These are phyloP conservation scores for Yarrowia alimentaria DNA, from an alignment of 805 yeast species.

Conservation along the genomic window DNA sequence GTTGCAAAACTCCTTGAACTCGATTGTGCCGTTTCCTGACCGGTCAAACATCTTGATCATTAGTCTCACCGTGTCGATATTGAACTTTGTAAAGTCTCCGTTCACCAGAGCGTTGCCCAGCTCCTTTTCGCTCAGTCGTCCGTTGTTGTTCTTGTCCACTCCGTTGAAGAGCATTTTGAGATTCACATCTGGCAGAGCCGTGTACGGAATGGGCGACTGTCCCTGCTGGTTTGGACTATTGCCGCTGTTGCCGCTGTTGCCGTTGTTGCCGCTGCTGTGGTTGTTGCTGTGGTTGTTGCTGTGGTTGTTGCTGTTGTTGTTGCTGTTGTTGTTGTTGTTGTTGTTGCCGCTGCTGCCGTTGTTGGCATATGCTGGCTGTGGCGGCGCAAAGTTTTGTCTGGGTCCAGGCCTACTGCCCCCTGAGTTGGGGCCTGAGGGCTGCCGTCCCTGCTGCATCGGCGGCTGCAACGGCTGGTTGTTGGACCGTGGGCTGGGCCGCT, in stretches of 20 bases:
- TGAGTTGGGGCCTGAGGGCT: conserved; percentile 14
- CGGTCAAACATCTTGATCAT: conserved; percentile 65
- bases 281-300: conserved; percentile 10
- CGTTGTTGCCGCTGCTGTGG: neutral
- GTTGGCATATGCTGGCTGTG: too few relatives aligned
- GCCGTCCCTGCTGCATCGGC: conserved; percentile 25
- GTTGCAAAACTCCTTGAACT: conserved; percentile 61
- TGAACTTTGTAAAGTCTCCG: conserved; percentile 62
- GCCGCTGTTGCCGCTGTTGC: conserved; percentile 8
- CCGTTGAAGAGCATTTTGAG: conserved; percentile 34
- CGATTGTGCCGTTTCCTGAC: conserved; percentile 46
- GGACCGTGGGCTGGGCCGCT: conserved; percentile 11
- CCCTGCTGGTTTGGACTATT: neutral
- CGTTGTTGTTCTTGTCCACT: conserved; percentile 50
- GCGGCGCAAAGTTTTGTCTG: too few relatives aligned
- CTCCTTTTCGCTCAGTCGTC: conserved; percentile 56
- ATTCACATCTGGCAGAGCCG: conserved; percentile 29
- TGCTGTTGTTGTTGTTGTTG: conserved; percentile 3
- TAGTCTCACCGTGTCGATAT: conserved; percentile 55
- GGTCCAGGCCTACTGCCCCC: too few relatives aligned
- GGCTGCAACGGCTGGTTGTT: conserved; percentile 22
- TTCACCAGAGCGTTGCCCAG: conserved; percentile 58
- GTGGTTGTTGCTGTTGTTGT: conserved; percentile 5
- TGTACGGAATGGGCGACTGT: conserved; percentile 24
- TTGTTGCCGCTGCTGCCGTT: conserved; percentile 9